Conservation (phyloP, 1,284 basidiomycete genomes). For the Xerocomus minutiporus region DNA sequence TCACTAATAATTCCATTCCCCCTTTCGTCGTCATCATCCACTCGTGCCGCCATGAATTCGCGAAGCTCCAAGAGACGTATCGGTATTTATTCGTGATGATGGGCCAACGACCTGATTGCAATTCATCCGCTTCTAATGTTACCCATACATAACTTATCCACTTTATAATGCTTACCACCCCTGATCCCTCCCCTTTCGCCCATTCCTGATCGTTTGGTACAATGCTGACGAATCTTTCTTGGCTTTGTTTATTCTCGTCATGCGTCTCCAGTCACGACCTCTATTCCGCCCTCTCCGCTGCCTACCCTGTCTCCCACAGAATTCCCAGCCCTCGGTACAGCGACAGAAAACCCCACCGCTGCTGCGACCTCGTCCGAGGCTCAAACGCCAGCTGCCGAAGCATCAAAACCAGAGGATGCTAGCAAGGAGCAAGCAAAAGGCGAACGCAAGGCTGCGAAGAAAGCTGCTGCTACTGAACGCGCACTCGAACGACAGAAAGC, state of each 20-base stretch:
- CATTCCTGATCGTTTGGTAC: constrained; percentile 39
- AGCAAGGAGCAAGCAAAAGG: constrained; percentile 48
- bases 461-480: constrained; percentile 55
- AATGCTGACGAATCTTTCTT: constrained; percentile 43
- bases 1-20: constrained; percentile 19
- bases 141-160: background rate
- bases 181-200: constrained; percentile 32
- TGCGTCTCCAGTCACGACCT: constrained; percentile 39
- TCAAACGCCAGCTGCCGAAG: constrained; percentile 32
- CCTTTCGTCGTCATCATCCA: constrained; percentile 14
- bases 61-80: constrained; percentile 26
- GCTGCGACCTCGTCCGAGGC: constrained; percentile 24
- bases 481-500: constrained; percentile 52
- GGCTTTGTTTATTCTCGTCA: constrained; percentile 35
- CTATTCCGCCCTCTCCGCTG: constrained; percentile 45
- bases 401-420: constrained; percentile 29
- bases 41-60: constrained; percentile 27
- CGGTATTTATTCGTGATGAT: constrained; percentile 20
- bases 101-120: constrained; percentile 15
- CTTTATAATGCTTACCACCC: constrained; percentile 10
- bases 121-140: constrained; percentile 6
- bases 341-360: constrained; percentile 20
- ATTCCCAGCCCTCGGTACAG: constrained; percentile 56
- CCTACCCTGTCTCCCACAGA: constrained; percentile 62
- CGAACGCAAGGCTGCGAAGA: constrained; percentile 57